Evolutionary conservation across 352 stramenopile species (phyloP), one percentile per base, ranked within the genome.

Genomic region (Globisporangium barbulae): DNA sequence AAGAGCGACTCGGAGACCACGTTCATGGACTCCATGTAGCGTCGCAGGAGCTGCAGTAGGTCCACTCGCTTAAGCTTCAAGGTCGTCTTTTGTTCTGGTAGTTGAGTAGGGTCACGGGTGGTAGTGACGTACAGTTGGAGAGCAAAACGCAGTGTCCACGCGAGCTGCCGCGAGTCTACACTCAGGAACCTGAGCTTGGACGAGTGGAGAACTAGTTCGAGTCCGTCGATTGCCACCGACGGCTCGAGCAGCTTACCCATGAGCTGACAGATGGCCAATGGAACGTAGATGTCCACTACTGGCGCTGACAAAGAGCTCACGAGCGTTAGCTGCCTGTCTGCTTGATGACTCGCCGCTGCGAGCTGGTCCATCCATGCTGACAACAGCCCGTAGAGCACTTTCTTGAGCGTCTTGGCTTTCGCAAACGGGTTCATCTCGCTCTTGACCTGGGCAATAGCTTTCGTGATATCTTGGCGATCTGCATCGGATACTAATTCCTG

Each of bases 91-190:
- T 45, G n/a, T 52, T 45, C 33, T 75, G 56, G 9, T 55, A 5
- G 42, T 5, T 25, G 17, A 19, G 5, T 25, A 25, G 6, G 12
- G 42, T 42, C 50, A 15, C n/a, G 53, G 21, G 69, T 68, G 7
- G 73, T 30, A 37, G 31, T 9, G 7, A 59, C 39, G 60, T 83
- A 64, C n/a, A 80, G 25, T 54, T 83, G 61, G 54, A 85, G 70
- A 25, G 78, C 31, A 57, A 87, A 85, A 10, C 76, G 76, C 39
- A 81, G 63, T 37, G 72, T 68, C 78, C 78, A 87, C 9, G 57
- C 66, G 28, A 83, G 61, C 25, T 87, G 74, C 1, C 72, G 70
- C 52, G 70, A 61, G 50, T 81, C 72, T 13, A 71, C 49, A 5
- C 60, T 58, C 44, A 87, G 53, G 45, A 21, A 6, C 48, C 25